Percentiles rank a stretch among this genome's conserved stretches.
Conservation (phyloP, 2,329 filamentous ascomycete genomes). For the Diplodia scrobiculata region DNA sequence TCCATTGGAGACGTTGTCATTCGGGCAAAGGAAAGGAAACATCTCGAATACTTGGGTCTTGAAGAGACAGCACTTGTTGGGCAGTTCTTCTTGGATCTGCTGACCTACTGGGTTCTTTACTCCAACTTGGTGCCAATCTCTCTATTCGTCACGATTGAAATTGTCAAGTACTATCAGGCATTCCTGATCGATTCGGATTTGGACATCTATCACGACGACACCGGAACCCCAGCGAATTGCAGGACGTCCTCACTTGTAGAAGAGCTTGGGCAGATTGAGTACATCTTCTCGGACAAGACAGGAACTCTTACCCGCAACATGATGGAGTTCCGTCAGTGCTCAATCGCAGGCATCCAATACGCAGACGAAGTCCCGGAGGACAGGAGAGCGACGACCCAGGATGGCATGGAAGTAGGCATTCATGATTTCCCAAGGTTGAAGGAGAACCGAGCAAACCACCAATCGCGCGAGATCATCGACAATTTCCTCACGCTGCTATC, state of each 20-base stretch:
- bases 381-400: slow-evolving; percentile 74
- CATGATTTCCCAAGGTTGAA: slow-evolving; percentile 78
- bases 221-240: slow-evolving; percentile 92
- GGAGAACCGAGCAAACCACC: slow-evolving; percentile 67
- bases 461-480: slow-evolving; percentile 64
- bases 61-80: slow-evolving; percentile 54
- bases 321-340: slow-evolving; percentile 98
- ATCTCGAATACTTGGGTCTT: slow-evolving; percentile 74
- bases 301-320: slow-evolving; percentile 96
- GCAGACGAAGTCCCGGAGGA: slow-evolving; percentile 91
- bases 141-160: slow-evolving; percentile 93
- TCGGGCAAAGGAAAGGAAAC: slow-evolving; percentile 63
- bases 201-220: slow-evolving; percentile 96
- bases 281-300: slow-evolving; percentile 98
- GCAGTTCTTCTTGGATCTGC: slow-evolving; percentile 89
- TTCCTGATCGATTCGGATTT: slow-evolving; percentile 96
- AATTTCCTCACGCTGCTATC: slow-evolving; percentile 86
- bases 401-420: slow-evolving; percentile 75
- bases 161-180: slow-evolving; percentile 98
- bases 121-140: slow-evolving; percentile 96
- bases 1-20: slow-evolving; percentile 87
- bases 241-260: slow-evolving; percentile 95
- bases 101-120: slow-evolving; percentile 98
- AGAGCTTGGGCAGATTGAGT: slow-evolving; percentile 96
- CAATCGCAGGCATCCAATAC: slow-evolving; percentile 92